Base-by-base conservation (phyloP, 257 asterid species). In the Nicotiana obtusifolia region DNA sequence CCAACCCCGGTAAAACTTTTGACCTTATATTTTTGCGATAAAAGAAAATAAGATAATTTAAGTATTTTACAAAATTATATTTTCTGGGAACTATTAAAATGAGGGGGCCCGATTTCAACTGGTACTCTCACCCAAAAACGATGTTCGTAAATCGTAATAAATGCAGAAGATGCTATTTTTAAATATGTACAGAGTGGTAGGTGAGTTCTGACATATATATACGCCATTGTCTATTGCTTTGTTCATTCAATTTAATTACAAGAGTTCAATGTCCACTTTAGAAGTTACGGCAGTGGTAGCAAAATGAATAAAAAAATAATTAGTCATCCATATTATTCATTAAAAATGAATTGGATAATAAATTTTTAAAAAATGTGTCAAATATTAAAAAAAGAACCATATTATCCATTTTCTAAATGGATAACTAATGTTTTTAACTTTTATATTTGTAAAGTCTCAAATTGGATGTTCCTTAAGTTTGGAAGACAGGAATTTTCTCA, bases 121-220 rank as follows among this genome's bases (percentile, higher is more conserved):
- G 79, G 61, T 73, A 71, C 0, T 35, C 24, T 47, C 41, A 20
- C 24, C 61, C 79, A 24, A 73, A 73, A 14, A 2, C 20, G 26
- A 5, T 14, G 61, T 28, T 71, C 59, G 57, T 20, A 22, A 73
- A 73, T 44, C 4, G 78, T 44, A 73, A 47, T 73, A 73, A 73
- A 73, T 73, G 79, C 62, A 73, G 26, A 49, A 73, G 79, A 73
- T 73, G 41, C 79, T 49, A 73, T 73, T 47, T 73, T 47, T 47
- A 73, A 73, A 49, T 73, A 24, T 19, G 35, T 28, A 22, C 62
- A 73, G 79, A 47, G 62, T 14, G 79, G 24, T 73, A 24, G 79
- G 79, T 71, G 44, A 1, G 9, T 49, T 49, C 79, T 73, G 16
- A 73, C 62, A 61, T 47, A 73, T 47, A 47, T 73, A 73, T 73